Evolutionary conservation across 352 stramenopile species (phyloP), one percentile per base, ranked within the genome.

Genomic region (Blastocystis sp.): DNA sequence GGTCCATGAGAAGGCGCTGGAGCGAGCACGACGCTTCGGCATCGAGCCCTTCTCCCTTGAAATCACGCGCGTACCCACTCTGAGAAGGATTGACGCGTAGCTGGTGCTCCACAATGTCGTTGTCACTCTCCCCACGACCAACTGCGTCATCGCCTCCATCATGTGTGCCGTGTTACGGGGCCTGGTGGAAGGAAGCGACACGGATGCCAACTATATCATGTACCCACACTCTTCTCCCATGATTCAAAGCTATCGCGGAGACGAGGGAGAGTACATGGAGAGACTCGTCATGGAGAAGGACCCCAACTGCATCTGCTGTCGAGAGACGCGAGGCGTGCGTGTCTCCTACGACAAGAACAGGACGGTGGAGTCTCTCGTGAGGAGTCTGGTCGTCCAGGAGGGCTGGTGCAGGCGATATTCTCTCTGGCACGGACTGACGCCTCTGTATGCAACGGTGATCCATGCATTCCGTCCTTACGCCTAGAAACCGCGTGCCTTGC

Each of bases 281-380:
- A 12, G 41, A 12, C 62, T 81, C 39, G 65, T 41, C 45, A 81
- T 81, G 71, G 71, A 81, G 55, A 63, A 24, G 6, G 50, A 81
- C 26, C 29, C 35, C 24, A 45, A n/a, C 10, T 81, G 71, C 50
- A 9, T 33, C 0, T 19, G n/a, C 29, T 81, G 71, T 63, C 13
- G 24, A 24, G 65, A 55, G 13, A 13, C 45, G 13, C 65, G 13
- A 13, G 13, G 4, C 4, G 13, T 55, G 4, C 4, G 4, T 4
- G 41, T 55, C 13, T 13, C 41, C 41, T 13, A 13, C 13, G 4
- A 13, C 13, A 4, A 4, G 4, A 13, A 4, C 41, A 55, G 4
- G 41, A 55, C 41, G 41, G 41, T 55, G 41, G 4, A 13, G 4
- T 55, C 41, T 13, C 13, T 55, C 4, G 41, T 55, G 4, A 13